Percentiles rank a stretch among this genome's conserved stretches.
These are phyloP conservation scores for Scalesia atractyloides DNA, from an alignment of 129 eudicot genomes.

Conservation along the genomic window DNA sequence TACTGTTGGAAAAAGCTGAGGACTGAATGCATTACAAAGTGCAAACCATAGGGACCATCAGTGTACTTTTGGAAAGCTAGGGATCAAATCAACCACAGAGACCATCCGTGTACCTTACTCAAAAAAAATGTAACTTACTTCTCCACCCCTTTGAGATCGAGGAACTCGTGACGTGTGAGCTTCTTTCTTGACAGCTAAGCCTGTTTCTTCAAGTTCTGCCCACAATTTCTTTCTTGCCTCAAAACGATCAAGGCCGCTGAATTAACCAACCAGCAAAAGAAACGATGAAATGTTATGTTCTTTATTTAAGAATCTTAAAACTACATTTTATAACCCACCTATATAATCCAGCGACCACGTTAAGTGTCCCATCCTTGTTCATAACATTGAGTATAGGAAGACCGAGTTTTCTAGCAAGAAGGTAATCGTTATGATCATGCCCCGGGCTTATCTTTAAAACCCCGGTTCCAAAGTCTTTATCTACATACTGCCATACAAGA, in stretches of 20 bases:
- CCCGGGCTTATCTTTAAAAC: constrained; percentile 99
- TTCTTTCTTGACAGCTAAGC: constrained; percentile 84
- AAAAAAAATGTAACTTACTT: constrained; percentile 48
- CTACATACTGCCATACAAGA: constrained; percentile 65
- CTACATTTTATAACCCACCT: constrained; percentile 40
- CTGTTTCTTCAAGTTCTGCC: constrained; percentile 89
- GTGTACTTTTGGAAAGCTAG: too few relatives aligned
- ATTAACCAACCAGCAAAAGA: constrained; percentile 18
- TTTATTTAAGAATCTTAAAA: background rate
- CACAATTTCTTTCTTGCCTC: constrained; percentile 92
- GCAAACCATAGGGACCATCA: too few relatives aligned
- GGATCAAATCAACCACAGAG: too few relatives aligned
- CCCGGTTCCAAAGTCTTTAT: constrained; percentile 97
- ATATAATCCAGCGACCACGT: constrained; percentile 86
- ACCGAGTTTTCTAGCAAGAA: constrained; percentile 95
- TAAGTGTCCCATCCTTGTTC: constrained; percentile 95
- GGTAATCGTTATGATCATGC: constrained; percentile 98
- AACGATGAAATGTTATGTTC: constrained; percentile 5
- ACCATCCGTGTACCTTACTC: too few relatives aligned
- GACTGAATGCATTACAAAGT: too few relatives aligned
- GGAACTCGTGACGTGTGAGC: constrained; percentile 85
- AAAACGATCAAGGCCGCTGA: constrained; percentile 95
- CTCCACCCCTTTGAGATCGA: constrained; percentile 97
- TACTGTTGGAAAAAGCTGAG: too few relatives aligned
- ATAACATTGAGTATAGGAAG: constrained; percentile 92